Evolutionary conservation across 2,329 filamentous ascomycete genomes (phyloP).

Genomic region (Claviceps capensis): DNA sequence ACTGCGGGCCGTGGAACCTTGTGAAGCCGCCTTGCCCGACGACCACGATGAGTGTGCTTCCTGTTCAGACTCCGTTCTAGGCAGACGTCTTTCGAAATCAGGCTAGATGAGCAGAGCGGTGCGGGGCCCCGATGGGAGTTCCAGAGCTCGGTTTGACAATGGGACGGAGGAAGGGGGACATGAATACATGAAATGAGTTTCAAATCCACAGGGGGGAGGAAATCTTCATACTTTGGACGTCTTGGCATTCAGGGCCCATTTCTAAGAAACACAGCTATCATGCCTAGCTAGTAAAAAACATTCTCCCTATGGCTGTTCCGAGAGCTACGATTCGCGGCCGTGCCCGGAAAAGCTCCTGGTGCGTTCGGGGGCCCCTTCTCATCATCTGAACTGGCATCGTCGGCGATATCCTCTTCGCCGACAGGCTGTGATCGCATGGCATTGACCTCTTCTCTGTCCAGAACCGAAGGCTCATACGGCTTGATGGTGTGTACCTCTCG

Average conservation of each 20-base stretch:
- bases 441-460: conserved; percentile 54
- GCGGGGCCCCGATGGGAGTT: not conserved
- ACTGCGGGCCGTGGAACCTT: conserved; percentile 10
- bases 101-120: not conserved
- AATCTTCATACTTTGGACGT: not conserved
- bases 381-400: conserved; percentile 26
- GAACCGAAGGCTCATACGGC: conserved; percentile 48
- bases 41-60: not conserved
- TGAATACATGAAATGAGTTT: not conserved
- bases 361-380: conserved; percentile 17
- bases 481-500: conserved; percentile 69
- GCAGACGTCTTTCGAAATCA: not conserved
- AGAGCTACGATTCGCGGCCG: conserved; percentile 23
- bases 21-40: conserved; percentile 9
- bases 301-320: conserved; percentile 19
- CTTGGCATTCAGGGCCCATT: not conserved
- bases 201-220: not conserved
- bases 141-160: not conserved
- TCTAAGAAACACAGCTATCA: not conserved
- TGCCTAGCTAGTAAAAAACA: conserved; percentile 21
- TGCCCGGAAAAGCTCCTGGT: conserved; percentile 38
- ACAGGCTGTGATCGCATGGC: conserved; percentile 34
- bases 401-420: conserved; percentile 18
- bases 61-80: not conserved
- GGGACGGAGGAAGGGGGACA: not conserved